Evolutionary conservation across 768 basidiomycete genomes (phyloP).

Genomic region (Leccinum olivaceopallidum): DNA sequence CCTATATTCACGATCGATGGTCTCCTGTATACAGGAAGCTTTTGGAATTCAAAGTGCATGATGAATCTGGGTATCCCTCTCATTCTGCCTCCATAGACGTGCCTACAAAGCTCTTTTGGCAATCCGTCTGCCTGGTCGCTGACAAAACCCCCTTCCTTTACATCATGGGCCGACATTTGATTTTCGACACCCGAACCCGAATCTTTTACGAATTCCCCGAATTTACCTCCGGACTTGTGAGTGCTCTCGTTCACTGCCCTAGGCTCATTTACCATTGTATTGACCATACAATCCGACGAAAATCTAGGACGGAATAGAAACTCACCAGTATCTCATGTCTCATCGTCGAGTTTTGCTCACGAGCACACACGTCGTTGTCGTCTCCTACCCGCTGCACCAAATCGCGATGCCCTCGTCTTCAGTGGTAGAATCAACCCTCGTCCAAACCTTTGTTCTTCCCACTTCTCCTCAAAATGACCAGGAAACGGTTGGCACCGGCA

Average conservation of each 20-base stretch:
- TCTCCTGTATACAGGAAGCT: not conserved
- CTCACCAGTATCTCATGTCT: not conserved
- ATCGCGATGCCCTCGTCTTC: not conserved
- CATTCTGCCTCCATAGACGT: not conserved
- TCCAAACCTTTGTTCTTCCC: constrained; percentile 7
- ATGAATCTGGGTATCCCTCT: not conserved
- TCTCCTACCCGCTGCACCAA: not conserved
- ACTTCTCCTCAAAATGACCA: not conserved
- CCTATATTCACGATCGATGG: not conserved
- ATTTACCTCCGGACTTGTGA: not conserved
- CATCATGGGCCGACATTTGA: not conserved
- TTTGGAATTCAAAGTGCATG: constrained; percentile 3
- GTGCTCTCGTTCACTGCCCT: not conserved
- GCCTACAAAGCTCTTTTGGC: not conserved
- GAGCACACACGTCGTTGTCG: constrained; percentile 7
- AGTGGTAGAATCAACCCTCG: not conserved
- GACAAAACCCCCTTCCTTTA: not conserved
- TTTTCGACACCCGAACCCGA: constrained; percentile 3
- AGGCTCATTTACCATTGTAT: not conserved
- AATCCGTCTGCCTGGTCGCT: not conserved
- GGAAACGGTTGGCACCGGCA: not conserved
- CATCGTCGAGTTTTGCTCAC: not conserved
- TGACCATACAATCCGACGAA: not conserved
- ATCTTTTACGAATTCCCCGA: constrained; percentile 1
- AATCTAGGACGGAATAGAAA: constrained; percentile 1